Evolutionary conservation across 179 eudicot genomes (phyloP).

Genomic region (Gypsophila paniculata): DNA sequence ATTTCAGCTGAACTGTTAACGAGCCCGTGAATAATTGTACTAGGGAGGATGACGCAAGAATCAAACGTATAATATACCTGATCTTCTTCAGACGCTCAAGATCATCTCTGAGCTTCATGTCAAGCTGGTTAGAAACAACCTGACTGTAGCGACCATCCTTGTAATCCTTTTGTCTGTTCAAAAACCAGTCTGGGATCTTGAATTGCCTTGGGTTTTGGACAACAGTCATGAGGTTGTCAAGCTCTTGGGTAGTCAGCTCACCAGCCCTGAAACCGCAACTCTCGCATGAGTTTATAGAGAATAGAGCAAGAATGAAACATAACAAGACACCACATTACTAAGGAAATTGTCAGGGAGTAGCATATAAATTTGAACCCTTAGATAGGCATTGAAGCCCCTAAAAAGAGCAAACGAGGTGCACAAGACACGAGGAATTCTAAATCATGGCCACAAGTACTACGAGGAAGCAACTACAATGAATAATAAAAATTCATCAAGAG

Average conservation of each 20-base stretch:
- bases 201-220: slow-evolving; percentile 75
- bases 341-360: background rate
- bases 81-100: slow-evolving; percentile 87
- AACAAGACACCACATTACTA: background rate
- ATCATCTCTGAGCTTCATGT: slow-evolving; percentile 91
- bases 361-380: background rate
- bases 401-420: no score
- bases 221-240: slow-evolving; percentile 69
- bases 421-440: no score
- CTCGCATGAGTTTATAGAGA: no score
- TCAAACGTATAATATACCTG: slow-evolving; percentile 41
- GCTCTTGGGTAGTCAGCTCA: slow-evolving; percentile 60
- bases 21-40: no score
- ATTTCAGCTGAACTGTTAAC: no score
- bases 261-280: slow-evolving; percentile 60
- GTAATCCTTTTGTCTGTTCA: slow-evolving; percentile 95
- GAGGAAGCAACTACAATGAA: no score
- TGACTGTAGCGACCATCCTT: slow-evolving; percentile 90
- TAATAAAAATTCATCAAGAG: no score
- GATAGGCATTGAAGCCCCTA: no score
- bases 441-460: no score
- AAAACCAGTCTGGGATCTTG: slow-evolving; percentile 81
- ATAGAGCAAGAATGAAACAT: background rate
- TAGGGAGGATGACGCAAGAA: background rate
- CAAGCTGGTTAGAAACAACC: slow-evolving; percentile 77